Percentiles rank a stretch among this genome's conserved stretches.
Evolutionary conservation across 2,329 filamentous ascomycete genomes (phyloP).

Genomic region (Fusarium luffae): DNA sequence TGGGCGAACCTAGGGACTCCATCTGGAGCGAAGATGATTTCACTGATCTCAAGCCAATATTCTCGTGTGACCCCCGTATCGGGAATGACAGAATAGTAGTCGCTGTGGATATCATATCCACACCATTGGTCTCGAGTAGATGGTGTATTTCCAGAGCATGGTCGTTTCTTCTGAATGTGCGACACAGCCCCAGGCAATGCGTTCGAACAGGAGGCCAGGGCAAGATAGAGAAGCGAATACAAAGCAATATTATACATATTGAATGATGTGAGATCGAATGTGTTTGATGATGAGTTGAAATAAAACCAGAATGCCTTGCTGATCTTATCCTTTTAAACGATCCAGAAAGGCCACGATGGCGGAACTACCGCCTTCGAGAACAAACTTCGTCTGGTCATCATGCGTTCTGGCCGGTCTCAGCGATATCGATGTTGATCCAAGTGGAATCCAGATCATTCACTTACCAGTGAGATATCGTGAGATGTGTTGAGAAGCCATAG

Average conservation of each 20-base stretch:
- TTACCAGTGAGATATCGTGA: conserved; percentile 1
- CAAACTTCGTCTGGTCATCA: neutral
- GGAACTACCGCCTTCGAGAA: conserved; percentile 17
- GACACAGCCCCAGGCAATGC: conserved; percentile 16
- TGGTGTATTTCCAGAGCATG: conserved; percentile 47
- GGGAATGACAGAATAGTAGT: conserved; percentile 56
- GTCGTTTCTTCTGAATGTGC: conserved; percentile 7
- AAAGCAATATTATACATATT: conserved; percentile 12
- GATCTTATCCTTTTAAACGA: conserved; percentile 14
- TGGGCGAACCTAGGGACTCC: conserved; percentile 56
- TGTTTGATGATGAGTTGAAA: neutral
- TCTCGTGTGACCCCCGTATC: conserved; percentile 64
- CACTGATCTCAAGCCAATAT: conserved; percentile 58
- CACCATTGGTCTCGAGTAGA: conserved; percentile 57
- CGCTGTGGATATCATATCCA: conserved; percentile 59
- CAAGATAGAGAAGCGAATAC: conserved; percentile 6
- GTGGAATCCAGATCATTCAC: neutral
- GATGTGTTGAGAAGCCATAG: conserved; percentile 11
- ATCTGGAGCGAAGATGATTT: conserved; percentile 58
- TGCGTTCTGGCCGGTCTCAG: conserved; percentile 14
- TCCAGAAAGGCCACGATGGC: neutral
- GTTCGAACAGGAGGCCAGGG: conserved; percentile 1
- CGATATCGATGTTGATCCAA: conserved; percentile 4
- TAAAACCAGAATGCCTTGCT: neutral
- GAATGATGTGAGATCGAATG: neutral